Percentiles rank a stretch among this genome's conserved stretches.
phyloP scores from a whole-genome alignment of 768 basidiomycete species.

The Amanita pallidorosea region DNA sequence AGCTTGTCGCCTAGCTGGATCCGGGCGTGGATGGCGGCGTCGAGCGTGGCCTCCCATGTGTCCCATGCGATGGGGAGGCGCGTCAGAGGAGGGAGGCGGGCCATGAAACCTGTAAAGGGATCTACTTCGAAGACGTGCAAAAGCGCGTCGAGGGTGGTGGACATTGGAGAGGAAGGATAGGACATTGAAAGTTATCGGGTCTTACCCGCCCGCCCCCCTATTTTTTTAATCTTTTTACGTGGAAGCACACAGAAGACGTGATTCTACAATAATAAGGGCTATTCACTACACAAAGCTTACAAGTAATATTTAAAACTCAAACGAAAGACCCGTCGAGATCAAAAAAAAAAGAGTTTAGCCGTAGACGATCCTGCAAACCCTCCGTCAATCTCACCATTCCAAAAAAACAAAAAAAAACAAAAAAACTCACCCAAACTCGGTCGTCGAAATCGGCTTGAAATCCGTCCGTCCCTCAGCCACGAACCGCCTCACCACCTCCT shows the following conservation, averaged over 20 bases:
- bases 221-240: too few species aligned
- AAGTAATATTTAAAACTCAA: too few species aligned
- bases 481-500: constrained; percentile 55
- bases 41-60: constrained; percentile 59
- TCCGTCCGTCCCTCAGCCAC: constrained; percentile 64
- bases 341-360: too few species aligned
- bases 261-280: too few species aligned
- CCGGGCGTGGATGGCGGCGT: constrained; percentile 32
- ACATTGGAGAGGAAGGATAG: background rate
- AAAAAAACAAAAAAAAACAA: background rate
- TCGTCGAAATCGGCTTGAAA: constrained; percentile 78
- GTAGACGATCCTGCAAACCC: background rate
- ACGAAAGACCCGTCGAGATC: too few species aligned
- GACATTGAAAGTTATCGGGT: background rate
- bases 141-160: background rate
- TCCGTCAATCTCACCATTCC: background rate
- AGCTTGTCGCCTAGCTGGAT: constrained; percentile 56
- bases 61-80: constrained; percentile 57
- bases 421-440: constrained; percentile 34
- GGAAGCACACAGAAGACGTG: too few species aligned
- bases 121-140: constrained; percentile 74
- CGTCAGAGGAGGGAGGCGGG: constrained; percentile 57
- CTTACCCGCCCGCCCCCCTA: background rate
- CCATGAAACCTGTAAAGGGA: constrained; percentile 85
- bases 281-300: too few species aligned